These are phyloP conservation scores for Ophiostoma montium DNA, from an alignment of 2,329 filamentous ascomycete genomes.

Conservation along the genomic window DNA sequence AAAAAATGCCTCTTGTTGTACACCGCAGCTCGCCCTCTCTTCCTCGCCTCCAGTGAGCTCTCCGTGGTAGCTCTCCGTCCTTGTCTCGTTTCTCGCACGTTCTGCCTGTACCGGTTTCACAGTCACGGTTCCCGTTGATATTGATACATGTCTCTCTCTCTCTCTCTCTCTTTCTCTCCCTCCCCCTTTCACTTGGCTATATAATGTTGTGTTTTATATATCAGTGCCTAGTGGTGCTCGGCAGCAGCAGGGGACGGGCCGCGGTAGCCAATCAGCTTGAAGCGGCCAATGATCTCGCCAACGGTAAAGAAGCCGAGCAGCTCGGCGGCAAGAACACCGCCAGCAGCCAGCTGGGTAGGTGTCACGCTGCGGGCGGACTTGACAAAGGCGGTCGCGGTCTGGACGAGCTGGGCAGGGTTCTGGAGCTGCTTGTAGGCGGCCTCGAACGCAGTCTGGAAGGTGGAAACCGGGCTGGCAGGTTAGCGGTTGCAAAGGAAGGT, in stretches of 20 bases:
- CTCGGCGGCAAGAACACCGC: constrained; percentile 71
- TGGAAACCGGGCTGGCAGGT: constrained; percentile 50
- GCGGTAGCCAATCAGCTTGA: constrained; percentile 90
- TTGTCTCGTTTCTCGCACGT: background rate
- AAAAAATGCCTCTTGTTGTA: no score
- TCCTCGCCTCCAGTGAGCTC: no score
- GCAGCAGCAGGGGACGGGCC: constrained; percentile 43
- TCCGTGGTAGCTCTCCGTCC: background rate
- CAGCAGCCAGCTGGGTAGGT: constrained; percentile 53
- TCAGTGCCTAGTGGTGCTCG: constrained; percentile 38
- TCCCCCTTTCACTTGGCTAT: background rate
- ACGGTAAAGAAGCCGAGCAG: constrained; percentile 94
- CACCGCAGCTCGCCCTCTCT: no score
- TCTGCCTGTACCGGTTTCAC: no score
- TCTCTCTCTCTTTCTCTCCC: background rate
- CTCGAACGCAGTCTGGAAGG: constrained; percentile 80
- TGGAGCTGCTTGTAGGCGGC: constrained; percentile 55
- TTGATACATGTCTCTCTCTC: background rate
- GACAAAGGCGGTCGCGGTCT: constrained; percentile 24
- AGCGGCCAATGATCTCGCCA: constrained; percentile 88
- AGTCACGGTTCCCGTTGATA: background rate
- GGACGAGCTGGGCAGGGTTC: constrained; percentile 49
- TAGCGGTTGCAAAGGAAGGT: background rate
- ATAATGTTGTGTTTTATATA: background rate
- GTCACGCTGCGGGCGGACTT: constrained; percentile 52